phyloP scores from a whole-genome alignment of 2,329 filamentous ascomycete species.

The Fusarium sororula region DNA sequence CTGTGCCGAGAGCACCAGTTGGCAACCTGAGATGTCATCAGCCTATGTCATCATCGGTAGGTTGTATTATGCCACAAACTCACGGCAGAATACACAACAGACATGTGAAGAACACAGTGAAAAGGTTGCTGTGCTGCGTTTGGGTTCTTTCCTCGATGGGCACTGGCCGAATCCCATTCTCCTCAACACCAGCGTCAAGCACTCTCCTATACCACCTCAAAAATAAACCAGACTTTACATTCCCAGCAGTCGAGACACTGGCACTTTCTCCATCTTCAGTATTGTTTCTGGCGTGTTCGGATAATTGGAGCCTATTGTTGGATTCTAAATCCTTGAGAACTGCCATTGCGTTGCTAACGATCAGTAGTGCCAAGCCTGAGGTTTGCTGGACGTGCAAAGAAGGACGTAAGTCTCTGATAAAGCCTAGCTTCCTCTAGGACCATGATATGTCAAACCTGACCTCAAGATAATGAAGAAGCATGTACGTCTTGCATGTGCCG shows the following conservation, averaged over 20 bases:
- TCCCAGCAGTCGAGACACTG: constrained; percentile 46
- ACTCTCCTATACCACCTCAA: constrained; percentile 54
- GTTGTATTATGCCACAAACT: constrained; percentile 39
- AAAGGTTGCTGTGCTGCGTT: constrained; percentile 63
- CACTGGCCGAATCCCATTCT: constrained; percentile 66
- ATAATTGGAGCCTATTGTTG: not conserved
- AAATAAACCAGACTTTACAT: constrained; percentile 42
- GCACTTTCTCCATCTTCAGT: not conserved
- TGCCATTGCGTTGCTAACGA: not conserved
- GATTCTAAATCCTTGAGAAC: constrained; percentile 22
- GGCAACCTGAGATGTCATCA: constrained; percentile 54
- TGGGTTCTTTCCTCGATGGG: constrained; percentile 62
- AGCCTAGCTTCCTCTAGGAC: not conserved
- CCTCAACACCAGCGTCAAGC: constrained; percentile 58
- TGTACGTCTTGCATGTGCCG: not conserved
- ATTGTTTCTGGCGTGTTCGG: not conserved
- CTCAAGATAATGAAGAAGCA: not conserved
- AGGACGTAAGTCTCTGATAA: not conserved
- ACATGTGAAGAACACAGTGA: constrained; percentile 69
- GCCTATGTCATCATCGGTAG: not conserved
- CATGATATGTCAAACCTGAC: not conserved
- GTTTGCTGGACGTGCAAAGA: not conserved
- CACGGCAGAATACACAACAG: constrained; percentile 67
- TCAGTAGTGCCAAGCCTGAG: not conserved
- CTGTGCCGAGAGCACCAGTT: constrained; percentile 67